Conservation (phyloP, 1,284 basidiomycete genomes). For the Apiotrichum laibachii region DNA sequence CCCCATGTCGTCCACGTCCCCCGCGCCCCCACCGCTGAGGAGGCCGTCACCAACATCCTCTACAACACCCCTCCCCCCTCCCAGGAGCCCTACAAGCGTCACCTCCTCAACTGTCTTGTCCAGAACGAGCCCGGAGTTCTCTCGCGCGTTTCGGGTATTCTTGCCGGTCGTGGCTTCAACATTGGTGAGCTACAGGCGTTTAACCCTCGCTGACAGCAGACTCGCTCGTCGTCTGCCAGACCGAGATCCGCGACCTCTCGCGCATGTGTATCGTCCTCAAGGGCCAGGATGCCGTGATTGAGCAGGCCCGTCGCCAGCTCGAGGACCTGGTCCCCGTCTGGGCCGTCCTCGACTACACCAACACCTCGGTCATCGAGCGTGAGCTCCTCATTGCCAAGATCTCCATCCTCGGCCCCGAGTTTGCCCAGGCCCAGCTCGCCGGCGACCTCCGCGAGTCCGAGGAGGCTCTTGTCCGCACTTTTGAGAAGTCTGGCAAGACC, state of each 20-base stretch:
- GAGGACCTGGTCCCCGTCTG: conserved; percentile 95
- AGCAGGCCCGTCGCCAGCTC: conserved; percentile 89
- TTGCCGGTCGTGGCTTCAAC: conserved; percentile 97
- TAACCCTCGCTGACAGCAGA: conserved; percentile 55
- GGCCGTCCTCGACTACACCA: conserved; percentile 94
- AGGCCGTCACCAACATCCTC: conserved; percentile 90
- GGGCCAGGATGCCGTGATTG: conserved; percentile 96
- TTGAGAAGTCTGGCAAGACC: conserved; percentile 10
- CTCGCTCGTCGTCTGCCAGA: conserved; percentile 96
- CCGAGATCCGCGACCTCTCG: conserved; percentile 94
- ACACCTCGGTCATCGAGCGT: conserved; percentile 81
- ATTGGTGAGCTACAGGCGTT: conserved; percentile 55
- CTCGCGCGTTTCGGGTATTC: conserved; percentile 93
- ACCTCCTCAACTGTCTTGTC: conserved; percentile 95
- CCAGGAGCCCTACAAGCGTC: conserved; percentile 93
- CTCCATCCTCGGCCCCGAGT: conserved; percentile 95
- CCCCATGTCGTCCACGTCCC: conserved; percentile 43
- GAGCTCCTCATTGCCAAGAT: conserved; percentile 88
- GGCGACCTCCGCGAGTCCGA: conserved; percentile 20
- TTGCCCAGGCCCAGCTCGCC: conserved; percentile 81
- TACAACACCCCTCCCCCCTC: conserved; percentile 95
- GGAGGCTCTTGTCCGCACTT: conserved; percentile 24
- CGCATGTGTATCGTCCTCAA: conserved; percentile 97
- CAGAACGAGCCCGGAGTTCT: conserved; percentile 99
- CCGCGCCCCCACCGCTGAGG: conserved; percentile 67